Evolutionary conservation across 768 basidiomycete genomes (phyloP), one percentile per base, ranked within the genome.

Genomic region (Russula virescens): DNA sequence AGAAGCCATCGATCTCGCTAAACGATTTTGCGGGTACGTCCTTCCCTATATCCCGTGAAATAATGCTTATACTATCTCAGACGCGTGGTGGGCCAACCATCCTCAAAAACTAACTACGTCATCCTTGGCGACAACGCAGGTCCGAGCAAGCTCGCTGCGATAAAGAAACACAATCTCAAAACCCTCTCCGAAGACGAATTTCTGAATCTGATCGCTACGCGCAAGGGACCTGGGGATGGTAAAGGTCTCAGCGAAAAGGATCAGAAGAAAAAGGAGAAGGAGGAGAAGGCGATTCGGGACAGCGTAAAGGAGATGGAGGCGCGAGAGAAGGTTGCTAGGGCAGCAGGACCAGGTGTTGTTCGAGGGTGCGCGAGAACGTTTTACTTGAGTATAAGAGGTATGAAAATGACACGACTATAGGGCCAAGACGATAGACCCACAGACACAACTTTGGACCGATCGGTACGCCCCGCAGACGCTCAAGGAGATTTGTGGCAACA

Each of bases 401-500:
- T 48, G 42, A 28, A 25, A 47, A 19, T 58, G 51, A 42, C 21
- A 42, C 28, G 34, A 13, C 28, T 21, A 69, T 67, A 73, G 74
- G 25, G 62, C 71, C 49, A 77, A 78, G 70, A 40, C 61, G 34
- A 56, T 74, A 1, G 80, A 85, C 66, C 75, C 78, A 3, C 77
- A 77, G 1, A 79, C 81, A 3, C 93, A 96, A 71, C 79, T 98
- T 0, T 98, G 97, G 97, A 98, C 97, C 43, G 88, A 87, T 35
- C 86, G 94, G 11, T 99, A 99, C 71, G 96, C 97, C 0, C 97
- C 97, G 1, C 84, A 87, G 66, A 81, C 80, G 2, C 66, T 94
- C 60, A 94, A 91, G 68, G 94, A 99, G 60, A 83, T 99, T 19
- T 98, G 95, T 64, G 97, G 97, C 9, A 99, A 98, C 77, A 98